A percentile compares a stretch with the other conserved stretches of the same genome.
These are phyloP conservation scores for Carpinus viminea DNA, from an alignment of 306 rosid species.

Conservation along the genomic window DNA sequence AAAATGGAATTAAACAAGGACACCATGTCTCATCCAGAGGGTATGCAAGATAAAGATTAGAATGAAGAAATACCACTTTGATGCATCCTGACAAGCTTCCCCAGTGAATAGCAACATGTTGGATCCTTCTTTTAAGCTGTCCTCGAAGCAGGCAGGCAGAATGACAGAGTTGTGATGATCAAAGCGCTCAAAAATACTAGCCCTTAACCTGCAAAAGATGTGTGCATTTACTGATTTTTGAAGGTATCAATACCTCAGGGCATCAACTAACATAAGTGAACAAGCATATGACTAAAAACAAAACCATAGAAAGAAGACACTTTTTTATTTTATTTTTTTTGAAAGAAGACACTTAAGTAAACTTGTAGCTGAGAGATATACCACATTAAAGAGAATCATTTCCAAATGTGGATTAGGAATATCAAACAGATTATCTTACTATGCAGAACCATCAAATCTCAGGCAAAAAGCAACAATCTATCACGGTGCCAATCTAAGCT, in stretches of 20 bases:
- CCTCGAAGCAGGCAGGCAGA: slow-evolving; percentile 53
- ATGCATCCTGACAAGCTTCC: slow-evolving; percentile 66
- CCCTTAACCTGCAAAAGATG: slow-evolving; percentile 59
- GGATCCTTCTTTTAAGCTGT: slow-evolving; percentile 77
- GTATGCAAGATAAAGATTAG: slow-evolving; percentile 12
- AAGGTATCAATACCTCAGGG: slow-evolving; percentile 13
- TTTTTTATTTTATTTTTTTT: too few species aligned
- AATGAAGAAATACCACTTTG: slow-evolving; percentile 56
- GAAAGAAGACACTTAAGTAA: not conserved
- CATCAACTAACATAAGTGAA: slow-evolving; percentile 6
- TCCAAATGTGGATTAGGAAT: not conserved
- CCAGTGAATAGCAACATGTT: slow-evolving; percentile 58
- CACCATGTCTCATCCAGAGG: slow-evolving; percentile 6
- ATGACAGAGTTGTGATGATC: slow-evolving; percentile 41
- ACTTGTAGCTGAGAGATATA: not conserved
- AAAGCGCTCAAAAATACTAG: slow-evolving; percentile 54
- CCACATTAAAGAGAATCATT: not conserved
- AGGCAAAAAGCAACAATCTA: not conserved
- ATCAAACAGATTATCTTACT: not conserved
- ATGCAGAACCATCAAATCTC: not conserved
- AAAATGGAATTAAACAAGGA: not conserved
- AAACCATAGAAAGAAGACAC: not conserved
- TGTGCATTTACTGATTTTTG: slow-evolving; percentile 13
- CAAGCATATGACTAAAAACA: not conserved
- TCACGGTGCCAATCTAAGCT: not conserved